These are phyloP conservation scores for Aureobasidium leucospermi DNA, from an alignment of 2,329 filamentous ascomycete species.

Conservation along the genomic window DNA sequence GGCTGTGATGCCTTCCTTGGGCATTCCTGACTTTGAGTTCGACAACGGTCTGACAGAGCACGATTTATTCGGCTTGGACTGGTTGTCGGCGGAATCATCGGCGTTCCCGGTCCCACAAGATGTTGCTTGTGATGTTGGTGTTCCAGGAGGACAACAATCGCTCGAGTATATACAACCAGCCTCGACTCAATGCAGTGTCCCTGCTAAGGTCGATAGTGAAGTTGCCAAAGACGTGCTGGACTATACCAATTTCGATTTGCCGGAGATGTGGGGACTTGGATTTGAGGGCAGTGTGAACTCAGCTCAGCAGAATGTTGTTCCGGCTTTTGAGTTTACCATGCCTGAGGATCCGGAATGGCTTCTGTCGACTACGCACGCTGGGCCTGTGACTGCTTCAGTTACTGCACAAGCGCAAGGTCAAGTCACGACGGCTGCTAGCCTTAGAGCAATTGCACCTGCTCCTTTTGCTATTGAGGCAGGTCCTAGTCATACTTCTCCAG, in stretches of 20 bases:
- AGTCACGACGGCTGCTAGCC: not conserved
- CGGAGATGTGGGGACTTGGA: not conserved
- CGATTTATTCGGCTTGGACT: not conserved
- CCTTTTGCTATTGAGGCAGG: not conserved
- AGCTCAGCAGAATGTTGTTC: not conserved
- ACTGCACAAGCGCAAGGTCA: not conserved
- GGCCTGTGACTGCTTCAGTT: not conserved
- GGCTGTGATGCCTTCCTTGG: not conserved
- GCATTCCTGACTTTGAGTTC: not conserved
- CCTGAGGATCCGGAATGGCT: not conserved
- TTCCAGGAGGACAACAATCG: not conserved
- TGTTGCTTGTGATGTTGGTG: not conserved
- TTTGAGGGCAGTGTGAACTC: not conserved
- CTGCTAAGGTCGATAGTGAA: not conserved
- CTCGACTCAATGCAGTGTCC: not conserved
- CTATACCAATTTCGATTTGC: not conserved
- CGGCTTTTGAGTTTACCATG: not conserved
- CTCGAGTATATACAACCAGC: not conserved
- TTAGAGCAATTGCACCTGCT: slow-evolving; percentile 1
- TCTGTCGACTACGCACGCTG: not conserved
- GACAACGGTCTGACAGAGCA: not conserved
- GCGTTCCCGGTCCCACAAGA: not conserved
- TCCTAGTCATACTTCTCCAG: not conserved
- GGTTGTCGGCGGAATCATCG: not conserved
- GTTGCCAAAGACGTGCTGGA: not conserved